A percentile compares a stretch with the other conserved stretches of the same genome.
These are phyloP conservation scores for Parietaria judaica DNA, from an alignment of 306 rosid species.

Conservation along the genomic window DNA sequence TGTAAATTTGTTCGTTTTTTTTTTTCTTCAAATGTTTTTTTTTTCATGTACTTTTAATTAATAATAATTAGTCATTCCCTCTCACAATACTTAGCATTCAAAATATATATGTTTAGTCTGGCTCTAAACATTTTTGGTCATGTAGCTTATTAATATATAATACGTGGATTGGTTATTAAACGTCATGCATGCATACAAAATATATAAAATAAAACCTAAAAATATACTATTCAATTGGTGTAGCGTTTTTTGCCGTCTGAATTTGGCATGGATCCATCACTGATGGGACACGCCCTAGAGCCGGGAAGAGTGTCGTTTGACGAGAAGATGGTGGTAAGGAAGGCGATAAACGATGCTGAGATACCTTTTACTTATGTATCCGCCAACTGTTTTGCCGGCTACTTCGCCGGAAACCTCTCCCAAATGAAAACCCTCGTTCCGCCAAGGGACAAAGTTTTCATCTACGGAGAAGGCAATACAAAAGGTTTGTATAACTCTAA, in stretches of 20 bases:
- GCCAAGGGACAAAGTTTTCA: conserved; percentile 44
- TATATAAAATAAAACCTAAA: not conserved
- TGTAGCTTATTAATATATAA: too few species aligned
- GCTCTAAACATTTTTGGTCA: too few species aligned
- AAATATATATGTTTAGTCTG: too few species aligned
- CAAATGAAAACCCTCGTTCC: conserved; percentile 64
- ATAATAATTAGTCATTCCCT: too few species aligned
- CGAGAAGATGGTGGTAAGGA: conserved; percentile 63
- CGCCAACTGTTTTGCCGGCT: conserved; percentile 68
- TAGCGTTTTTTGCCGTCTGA: conserved; percentile 92
- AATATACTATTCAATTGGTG: not conserved
- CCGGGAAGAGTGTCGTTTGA: conserved; percentile 80
- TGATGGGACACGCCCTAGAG: conserved; percentile 75
- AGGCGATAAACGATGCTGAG: conserved; percentile 67
- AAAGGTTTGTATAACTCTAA: conserved; percentile 39
- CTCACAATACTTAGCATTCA: too few species aligned
- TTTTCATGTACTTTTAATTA: too few species aligned
- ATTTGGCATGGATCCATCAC: conserved; percentile 74
- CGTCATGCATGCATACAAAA: not conserved
- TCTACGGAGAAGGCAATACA: conserved; percentile 63
- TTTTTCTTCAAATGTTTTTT: too few species aligned
- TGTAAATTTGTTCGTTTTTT: too few species aligned
- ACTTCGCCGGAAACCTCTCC: conserved; percentile 63
- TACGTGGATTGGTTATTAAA: too few species aligned
- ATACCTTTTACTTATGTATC: conserved; percentile 74